A percentile compares a stretch with the other conserved stretches of the same genome.
Conservation (phyloP, 768 basidiomycete species). For the Sporobolomyces roseus region DNA sequence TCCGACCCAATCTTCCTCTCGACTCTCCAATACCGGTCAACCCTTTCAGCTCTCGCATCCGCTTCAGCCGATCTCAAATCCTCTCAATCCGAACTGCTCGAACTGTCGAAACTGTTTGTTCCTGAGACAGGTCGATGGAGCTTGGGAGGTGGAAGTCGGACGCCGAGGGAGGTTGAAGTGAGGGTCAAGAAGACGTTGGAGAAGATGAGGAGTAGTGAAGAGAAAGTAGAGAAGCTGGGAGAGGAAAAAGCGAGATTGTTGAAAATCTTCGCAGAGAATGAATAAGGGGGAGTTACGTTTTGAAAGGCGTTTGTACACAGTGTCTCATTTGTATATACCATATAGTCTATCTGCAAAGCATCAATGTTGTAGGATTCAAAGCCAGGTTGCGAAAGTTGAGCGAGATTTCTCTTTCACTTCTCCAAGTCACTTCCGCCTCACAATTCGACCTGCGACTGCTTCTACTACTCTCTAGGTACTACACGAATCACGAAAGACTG, state of each 20-base stretch:
- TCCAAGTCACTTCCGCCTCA: too few relatives aligned
- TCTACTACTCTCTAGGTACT: too few relatives aligned
- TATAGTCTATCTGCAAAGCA: too few relatives aligned
- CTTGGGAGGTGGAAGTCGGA: slow-evolving; percentile 51
- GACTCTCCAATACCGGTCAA: slow-evolving; percentile 27
- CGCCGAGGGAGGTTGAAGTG: slow-evolving; percentile 55
- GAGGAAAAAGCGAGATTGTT: slow-evolving; percentile 66
- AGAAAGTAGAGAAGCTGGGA: slow-evolving; percentile 67
- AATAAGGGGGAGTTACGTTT: too few relatives aligned
- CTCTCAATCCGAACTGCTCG: slow-evolving; percentile 54
- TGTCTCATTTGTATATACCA: background rate
- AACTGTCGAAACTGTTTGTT: slow-evolving; percentile 64
- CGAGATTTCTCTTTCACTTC: too few relatives aligned
- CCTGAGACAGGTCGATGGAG: slow-evolving; percentile 51
- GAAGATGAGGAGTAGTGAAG: slow-evolving; percentile 68
- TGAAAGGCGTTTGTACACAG: background rate
- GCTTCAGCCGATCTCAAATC: slow-evolving; percentile 57
- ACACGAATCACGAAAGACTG: too few relatives aligned
- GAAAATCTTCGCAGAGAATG: slow-evolving; percentile 44
- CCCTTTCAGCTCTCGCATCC: slow-evolving; percentile 5
- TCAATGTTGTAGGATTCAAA: too few relatives aligned
- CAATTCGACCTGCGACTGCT: too few relatives aligned
- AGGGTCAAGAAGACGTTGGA: slow-evolving; percentile 66
- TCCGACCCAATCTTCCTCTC: slow-evolving; percentile 57
- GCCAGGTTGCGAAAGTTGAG: too few relatives aligned